phyloP scores from a whole-genome alignment of 2,329 filamentous ascomycete genomes.

The Botrytis porri region DNA sequence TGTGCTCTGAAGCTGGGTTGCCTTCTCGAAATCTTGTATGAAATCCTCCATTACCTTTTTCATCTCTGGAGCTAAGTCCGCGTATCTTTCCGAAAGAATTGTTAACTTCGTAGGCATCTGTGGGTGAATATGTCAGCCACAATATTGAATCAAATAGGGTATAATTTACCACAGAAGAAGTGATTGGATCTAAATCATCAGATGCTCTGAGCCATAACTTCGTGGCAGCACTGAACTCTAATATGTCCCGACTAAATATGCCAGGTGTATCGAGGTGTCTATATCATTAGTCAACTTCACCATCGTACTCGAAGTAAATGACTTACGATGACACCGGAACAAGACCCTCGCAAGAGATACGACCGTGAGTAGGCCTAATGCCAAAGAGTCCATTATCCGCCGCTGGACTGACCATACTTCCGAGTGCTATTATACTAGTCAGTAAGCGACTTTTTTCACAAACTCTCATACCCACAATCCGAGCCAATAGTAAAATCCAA shows the following conservation, averaged over 20 bases:
- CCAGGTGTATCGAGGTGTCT: conserved; percentile 28
- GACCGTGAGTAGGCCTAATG: conserved; percentile 23
- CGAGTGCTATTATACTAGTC: conserved; percentile 13
- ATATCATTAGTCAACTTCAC: not conserved
- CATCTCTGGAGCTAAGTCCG: not conserved
- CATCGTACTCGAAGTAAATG: too few relatives aligned
- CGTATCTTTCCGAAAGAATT: not conserved
- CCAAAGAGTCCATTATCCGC: conserved; percentile 25
- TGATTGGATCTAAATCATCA: not conserved
- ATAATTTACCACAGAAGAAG: not conserved
- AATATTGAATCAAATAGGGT: not conserved
- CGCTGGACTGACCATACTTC: conserved; percentile 29
- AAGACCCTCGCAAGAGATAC: conserved; percentile 20
- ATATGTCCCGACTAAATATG: conserved; percentile 25
- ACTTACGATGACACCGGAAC: conserved; percentile 24
- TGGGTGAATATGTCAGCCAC: not conserved
- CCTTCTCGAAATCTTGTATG: conserved; percentile 15
- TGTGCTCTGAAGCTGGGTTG: not conserved
- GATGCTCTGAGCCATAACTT: conserved; percentile 18
- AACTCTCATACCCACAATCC: conserved; percentile 38
- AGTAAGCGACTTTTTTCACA: not conserved
- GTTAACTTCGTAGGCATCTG: conserved; percentile 5
- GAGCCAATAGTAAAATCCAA: conserved; percentile 49
- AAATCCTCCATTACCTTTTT: conserved; percentile 13
- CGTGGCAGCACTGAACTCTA: conserved; percentile 11